A percentile compares a stretch with the other conserved stretches of the same genome.
phyloP scores from a whole-genome alignment of 106 monocot genomes.

The Dactylorhiza incarnata region DNA sequence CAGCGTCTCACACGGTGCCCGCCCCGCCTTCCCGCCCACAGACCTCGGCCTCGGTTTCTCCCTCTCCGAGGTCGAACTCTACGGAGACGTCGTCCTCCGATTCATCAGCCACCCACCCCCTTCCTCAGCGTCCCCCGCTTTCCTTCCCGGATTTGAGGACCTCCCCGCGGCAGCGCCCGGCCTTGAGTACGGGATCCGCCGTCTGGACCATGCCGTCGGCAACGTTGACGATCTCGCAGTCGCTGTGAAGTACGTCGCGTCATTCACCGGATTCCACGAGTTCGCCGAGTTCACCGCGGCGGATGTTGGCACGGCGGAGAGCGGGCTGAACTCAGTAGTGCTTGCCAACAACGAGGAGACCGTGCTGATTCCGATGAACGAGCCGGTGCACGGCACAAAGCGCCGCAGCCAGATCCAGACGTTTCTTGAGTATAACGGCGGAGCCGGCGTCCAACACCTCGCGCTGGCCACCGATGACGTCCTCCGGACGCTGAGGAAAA shows the following conservation, averaged over 20 bases:
- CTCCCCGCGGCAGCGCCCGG: neutral
- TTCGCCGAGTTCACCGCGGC: constrained; percentile 90
- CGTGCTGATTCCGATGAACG: constrained; percentile 76
- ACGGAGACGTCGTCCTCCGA: constrained; percentile 90
- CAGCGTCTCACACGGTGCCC: constrained; percentile 60
- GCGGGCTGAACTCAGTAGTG: constrained; percentile 84
- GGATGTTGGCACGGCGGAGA: constrained; percentile 87
- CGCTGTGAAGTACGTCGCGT: constrained; percentile 39
- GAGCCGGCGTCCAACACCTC: constrained; percentile 81
- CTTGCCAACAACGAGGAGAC: constrained; percentile 82
- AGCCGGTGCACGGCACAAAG: constrained; percentile 68
- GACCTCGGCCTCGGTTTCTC: constrained; percentile 37
- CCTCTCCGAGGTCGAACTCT: constrained; percentile 78
- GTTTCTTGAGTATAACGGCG: constrained; percentile 74
- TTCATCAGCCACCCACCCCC: constrained; percentile 35
- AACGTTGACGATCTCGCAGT: constrained; percentile 57
- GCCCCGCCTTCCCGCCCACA: constrained; percentile 49
- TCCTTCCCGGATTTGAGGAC: constrained; percentile 90
- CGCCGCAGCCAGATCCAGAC: constrained; percentile 91
- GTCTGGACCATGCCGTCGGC: constrained; percentile 86
- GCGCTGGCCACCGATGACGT: constrained; percentile 59
- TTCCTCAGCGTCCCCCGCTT: constrained; percentile 10
- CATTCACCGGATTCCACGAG: constrained; percentile 84
- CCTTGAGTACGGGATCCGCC: constrained; percentile 41
- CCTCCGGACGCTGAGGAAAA: constrained; percentile 50